These are phyloP conservation scores for Trypanosoma congolense DNA, from an alignment of 208 protist species.

Conservation along the genomic window DNA sequence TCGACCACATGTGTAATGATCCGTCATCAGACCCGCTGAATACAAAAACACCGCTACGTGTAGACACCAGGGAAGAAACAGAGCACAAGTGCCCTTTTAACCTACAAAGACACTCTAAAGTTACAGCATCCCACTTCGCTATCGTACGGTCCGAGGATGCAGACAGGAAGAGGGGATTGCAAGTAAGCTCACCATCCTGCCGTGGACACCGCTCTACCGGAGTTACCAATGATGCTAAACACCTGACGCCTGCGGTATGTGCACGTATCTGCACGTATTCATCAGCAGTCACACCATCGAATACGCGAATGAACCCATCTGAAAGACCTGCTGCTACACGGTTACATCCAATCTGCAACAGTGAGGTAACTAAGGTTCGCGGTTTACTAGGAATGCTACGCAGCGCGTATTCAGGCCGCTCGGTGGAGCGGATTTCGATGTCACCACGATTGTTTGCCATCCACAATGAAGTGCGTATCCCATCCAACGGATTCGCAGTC, in stretches of 20 bases:
- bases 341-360: slow-evolving; percentile 43
- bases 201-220: slow-evolving; percentile 8
- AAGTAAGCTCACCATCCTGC: slow-evolving; percentile 10
- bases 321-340: slow-evolving; percentile 52
- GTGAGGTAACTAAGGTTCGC: slow-evolving; percentile 37
- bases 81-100: slow-evolving; percentile 35
- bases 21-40: slow-evolving; percentile 73
- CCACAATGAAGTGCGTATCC: slow-evolving; percentile 47
- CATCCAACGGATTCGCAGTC: slow-evolving; percentile 2
- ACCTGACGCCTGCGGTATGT: slow-evolving; percentile 53
- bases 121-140: slow-evolving; percentile 52
- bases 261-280: slow-evolving; percentile 21
- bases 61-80: slow-evolving; percentile 42
- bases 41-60: slow-evolving; percentile 37
- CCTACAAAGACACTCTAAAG: slow-evolving; percentile 40
- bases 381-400: slow-evolving; percentile 19
- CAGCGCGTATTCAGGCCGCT: slow-evolving; percentile 36
- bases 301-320: slow-evolving; percentile 46
- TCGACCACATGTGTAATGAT: slow-evolving; percentile 56
- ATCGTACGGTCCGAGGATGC: slow-evolving; percentile 59
- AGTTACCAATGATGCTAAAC: slow-evolving; percentile 31
- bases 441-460: slow-evolving; percentile 43
- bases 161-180: slow-evolving; percentile 43
- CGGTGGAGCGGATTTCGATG: slow-evolving; percentile 55
- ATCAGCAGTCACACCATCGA: slow-evolving; percentile 36